Conservation (phyloP, 1,284 basidiomycete genomes). For the Fomitopsis pinicola region DNA sequence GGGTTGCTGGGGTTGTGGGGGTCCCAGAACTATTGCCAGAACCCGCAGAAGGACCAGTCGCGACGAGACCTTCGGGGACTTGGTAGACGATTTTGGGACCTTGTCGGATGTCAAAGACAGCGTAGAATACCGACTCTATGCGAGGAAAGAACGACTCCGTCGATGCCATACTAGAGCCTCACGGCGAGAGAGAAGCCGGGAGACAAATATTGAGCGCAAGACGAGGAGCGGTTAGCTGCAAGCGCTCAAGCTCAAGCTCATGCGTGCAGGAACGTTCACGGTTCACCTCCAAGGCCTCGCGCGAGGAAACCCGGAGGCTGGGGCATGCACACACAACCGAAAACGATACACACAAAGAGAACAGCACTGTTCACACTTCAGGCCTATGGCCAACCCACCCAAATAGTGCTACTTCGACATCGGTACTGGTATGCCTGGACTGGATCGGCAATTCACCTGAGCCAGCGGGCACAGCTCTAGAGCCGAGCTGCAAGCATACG, state of each 20-base stretch:
- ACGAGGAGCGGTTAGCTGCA: background rate
- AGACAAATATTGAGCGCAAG: background rate
- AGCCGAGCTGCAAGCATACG: too few relatives aligned
- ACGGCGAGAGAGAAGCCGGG: background rate
- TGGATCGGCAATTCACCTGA: too few relatives aligned
- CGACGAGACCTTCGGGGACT: constrained; percentile 84
- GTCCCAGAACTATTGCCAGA: constrained; percentile 17
- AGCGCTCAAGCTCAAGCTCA: background rate
- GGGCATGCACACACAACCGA: too few relatives aligned
- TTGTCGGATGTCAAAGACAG: constrained; percentile 77
- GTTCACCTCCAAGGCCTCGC: too few relatives aligned
- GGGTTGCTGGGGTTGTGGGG: constrained; percentile 41
- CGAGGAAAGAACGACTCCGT: constrained; percentile 71
- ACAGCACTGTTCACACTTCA: too few relatives aligned
- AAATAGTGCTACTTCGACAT: too few relatives aligned
- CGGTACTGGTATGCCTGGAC: too few relatives aligned
- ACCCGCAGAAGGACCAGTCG: constrained; percentile 19
- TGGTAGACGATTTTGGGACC: constrained; percentile 88
- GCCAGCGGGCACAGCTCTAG: too few relatives aligned
- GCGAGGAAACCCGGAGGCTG: too few relatives aligned
- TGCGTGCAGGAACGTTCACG: too few relatives aligned
- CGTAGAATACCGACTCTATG: constrained; percentile 85
- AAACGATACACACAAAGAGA: too few relatives aligned
- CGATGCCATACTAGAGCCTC: constrained; percentile 31
- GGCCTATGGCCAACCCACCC: too few relatives aligned